Percentiles rank a stretch among this genome's conserved stretches.
phyloP scores from a whole-genome alignment of 768 basidiomycete species.

The Mycena capillaripes region DNA sequence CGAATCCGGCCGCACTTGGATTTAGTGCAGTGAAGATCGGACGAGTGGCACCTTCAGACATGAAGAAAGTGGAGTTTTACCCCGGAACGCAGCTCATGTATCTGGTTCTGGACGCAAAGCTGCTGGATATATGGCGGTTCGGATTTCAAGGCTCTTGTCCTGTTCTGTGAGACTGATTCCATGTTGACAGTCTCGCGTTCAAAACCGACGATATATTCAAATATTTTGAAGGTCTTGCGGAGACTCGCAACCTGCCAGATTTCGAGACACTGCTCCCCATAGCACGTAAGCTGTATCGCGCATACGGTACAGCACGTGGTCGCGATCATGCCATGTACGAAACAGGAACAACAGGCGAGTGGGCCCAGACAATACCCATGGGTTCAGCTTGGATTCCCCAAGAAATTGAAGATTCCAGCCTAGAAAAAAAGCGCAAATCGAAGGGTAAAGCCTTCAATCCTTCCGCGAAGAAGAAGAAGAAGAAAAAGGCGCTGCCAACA shows the following conservation, averaged over 20 bases:
- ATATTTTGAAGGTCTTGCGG: not conserved
- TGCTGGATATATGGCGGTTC: constrained; percentile 52
- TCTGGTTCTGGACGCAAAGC: constrained; percentile 44
- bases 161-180: not conserved
- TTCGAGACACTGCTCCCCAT: constrained; percentile 8
- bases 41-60: constrained; percentile 43
- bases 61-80: constrained; percentile 44
- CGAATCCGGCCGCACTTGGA: constrained; percentile 48
- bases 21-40: constrained; percentile 48
- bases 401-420: constrained; percentile 1
- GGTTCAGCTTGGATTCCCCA: not conserved
- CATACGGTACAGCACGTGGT: constrained; percentile 7
- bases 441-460: not conserved
- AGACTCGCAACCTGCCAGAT: not conserved
- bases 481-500: not conserved
- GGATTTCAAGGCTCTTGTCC: not conserved
- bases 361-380: not conserved
- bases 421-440: not conserved
- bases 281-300: not conserved
- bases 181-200: not conserved
- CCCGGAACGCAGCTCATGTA: constrained; percentile 37
- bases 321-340: constrained; percentile 10
- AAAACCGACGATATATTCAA: constrained; percentile 2
- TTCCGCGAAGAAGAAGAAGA: not conserved
- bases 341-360: not conserved